phyloP scores from a whole-genome alignment of 2,329 filamentous ascomycete genomes.

The Fonsecaea pedrosoi region DNA sequence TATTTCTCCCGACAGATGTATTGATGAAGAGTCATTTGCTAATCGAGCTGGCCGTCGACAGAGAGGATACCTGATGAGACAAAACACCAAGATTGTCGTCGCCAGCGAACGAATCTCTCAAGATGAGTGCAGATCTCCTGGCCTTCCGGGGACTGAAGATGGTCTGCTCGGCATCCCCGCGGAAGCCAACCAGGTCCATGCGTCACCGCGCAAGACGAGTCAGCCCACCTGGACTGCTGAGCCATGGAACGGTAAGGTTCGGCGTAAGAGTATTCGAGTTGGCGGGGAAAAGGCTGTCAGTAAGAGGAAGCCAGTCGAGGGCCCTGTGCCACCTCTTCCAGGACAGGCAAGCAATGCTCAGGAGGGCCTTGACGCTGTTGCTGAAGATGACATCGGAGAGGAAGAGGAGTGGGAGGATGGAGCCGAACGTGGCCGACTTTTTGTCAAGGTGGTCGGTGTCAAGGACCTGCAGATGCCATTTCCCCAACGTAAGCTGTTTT shows the following conservation, averaged over 20 bases:
- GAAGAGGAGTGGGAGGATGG: conserved; percentile 69
- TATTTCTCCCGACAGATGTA: conserved; percentile 19
- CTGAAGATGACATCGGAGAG: conserved; percentile 71
- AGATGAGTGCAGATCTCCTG: conserved; percentile 52
- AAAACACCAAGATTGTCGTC: conserved; percentile 95
- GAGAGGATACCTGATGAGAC: conserved; percentile 98
- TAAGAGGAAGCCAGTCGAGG: conserved; percentile 66
- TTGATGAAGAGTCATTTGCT: conserved; percentile 58
- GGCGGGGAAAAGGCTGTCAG: conserved; percentile 60
- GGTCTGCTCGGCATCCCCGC: conserved; percentile 35
- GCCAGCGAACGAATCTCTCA: conserved; percentile 77
- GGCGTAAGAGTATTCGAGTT: conserved; percentile 69
- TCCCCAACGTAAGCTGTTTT: conserved; percentile 75
- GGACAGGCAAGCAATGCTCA: conserved; percentile 83
- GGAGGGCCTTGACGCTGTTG: conserved; percentile 66
- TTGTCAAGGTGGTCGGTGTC: conserved; percentile 98
- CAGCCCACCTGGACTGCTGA: conserved; percentile 96
- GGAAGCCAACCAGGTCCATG: conserved; percentile 42
- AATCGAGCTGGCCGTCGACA: conserved; percentile 70
- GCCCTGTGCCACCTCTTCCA: conserved; percentile 80
- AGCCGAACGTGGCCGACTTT: conserved; percentile 85
- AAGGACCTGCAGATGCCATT: conserved; percentile 93
- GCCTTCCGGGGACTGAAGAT: conserved; percentile 50
- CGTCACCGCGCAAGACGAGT: conserved; percentile 76
- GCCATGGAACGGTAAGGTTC: conserved; percentile 86